Base-by-base conservation (phyloP, 2,329 filamentous ascomycete genomes). In the Rhynchosporium secalis region DNA sequence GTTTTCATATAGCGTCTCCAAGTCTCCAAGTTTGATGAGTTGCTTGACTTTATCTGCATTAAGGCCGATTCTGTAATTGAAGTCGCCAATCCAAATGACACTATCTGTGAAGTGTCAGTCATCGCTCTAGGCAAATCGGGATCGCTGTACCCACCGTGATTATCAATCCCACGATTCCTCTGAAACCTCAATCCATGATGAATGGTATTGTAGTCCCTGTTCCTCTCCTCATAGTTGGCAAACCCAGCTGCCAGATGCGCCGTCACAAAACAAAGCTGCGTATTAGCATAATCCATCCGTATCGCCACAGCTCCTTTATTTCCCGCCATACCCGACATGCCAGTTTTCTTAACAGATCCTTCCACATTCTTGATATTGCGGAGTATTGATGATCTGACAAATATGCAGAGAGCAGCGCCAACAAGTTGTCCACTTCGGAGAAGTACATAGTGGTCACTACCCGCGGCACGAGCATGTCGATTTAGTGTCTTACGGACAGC, bases 291-390 rank as follows among this genome's bases (percentile, higher is more conserved):
- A 66, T 98, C 94, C 76, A 99, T 90, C 4, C 95, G 89, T 70
- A 99, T 97, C 2, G 93, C 95, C 56, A 97, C 96, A 0, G 95
- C 95, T 20, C 95, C 95, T 78, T 99, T 99, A 78, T 99, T 99
- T 28, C 95, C 95, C 33, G 93, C 94, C 82, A 99, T 96, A 5
- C 95, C 95, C 29, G 93, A 97, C 82, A 99, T 87, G 3, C 95
- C 95, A 75, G 83, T 84, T 81, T 97, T 99, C 78, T 97, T 99
- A 63, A 97, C 87, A 69, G 88, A 92, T 5, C 95, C 95, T 75
- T 99, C 95, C 15, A 99, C 95, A 73, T 98, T 97, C 75, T 96
- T 98, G 76, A 99, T 95, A 65, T 89, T 85, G 40, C 81, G 82
- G 41, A 99, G 81, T 10, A 86, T 83, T 61, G 90, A 91, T 0